These are phyloP conservation scores for Lentinula detonsa DNA, from an alignment of 768 basidiomycete species.

Conservation along the genomic window DNA sequence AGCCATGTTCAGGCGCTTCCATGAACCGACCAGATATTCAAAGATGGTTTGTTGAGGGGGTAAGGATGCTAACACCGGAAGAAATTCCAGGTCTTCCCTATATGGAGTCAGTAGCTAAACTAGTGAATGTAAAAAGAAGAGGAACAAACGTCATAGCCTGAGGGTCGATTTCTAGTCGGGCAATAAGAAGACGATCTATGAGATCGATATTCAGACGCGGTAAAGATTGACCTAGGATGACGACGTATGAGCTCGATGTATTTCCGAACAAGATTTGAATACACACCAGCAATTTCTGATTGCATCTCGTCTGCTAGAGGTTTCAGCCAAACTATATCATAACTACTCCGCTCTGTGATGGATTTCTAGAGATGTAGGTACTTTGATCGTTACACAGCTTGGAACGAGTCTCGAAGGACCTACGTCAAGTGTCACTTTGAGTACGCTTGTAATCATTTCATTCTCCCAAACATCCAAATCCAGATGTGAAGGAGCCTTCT, in stretches of 20 bases:
- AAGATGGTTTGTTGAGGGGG: slow-evolving; percentile 77
- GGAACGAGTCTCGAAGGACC: slow-evolving; percentile 18
- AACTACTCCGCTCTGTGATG: slow-evolving; percentile 52
- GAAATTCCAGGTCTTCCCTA: slow-evolving; percentile 73
- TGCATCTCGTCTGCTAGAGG: slow-evolving; percentile 60
- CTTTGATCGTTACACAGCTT: neutral
- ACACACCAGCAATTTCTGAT: slow-evolving; percentile 49
- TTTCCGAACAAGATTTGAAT: neutral
- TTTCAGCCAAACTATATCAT: slow-evolving; percentile 82
- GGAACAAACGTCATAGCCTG: slow-evolving; percentile 57
- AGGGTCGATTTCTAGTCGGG: slow-evolving; percentile 78
- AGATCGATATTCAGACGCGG: slow-evolving; percentile 49
- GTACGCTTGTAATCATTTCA: slow-evolving; percentile 56
- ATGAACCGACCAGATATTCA: slow-evolving; percentile 86
- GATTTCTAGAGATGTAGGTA: slow-evolving; percentile 35
- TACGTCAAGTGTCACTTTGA: slow-evolving; percentile 80
- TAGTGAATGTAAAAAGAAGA: neutral
- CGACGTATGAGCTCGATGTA: neutral
- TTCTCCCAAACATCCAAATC: slow-evolving; percentile 68
- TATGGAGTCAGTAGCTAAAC: slow-evolving; percentile 1
- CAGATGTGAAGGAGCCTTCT: slow-evolving; percentile 40
- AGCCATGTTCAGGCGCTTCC: slow-evolving; percentile 75
- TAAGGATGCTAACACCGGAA: slow-evolving; percentile 68
- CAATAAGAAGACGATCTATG: slow-evolving; percentile 75
- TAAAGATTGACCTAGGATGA: slow-evolving; percentile 22